Percentiles rank a stretch among this genome's conserved stretches.
phyloP scores from a whole-genome alignment of 192 early-diverging fungal genomes.

The Gorgonomyces haynaldii region DNA sequence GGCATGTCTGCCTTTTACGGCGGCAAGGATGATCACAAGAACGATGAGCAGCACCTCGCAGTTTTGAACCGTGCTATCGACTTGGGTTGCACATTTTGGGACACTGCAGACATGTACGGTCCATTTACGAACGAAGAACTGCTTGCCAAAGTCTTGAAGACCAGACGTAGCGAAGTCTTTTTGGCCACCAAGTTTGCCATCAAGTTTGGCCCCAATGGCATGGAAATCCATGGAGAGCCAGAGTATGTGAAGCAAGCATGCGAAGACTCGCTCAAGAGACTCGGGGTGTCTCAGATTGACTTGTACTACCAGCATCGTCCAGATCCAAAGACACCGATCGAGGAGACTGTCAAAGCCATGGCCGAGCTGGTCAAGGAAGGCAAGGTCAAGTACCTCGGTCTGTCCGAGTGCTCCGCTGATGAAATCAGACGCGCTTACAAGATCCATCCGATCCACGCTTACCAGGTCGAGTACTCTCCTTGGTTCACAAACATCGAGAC shows the following conservation, averaged over 20 bases:
- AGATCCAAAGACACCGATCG: conserved; percentile 41
- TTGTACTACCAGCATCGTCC: conserved; percentile 54
- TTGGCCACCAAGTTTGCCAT: conserved; percentile 48
- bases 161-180: conserved; percentile 34
- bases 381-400: conserved; percentile 47
- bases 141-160: conserved; percentile 23
- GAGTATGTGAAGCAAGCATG: conserved; percentile 35
- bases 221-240: conserved; percentile 25
- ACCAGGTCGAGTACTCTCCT: conserved; percentile 27
- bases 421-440: conserved; percentile 45
- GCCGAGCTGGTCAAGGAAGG: conserved; percentile 55
- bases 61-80: conserved; percentile 15
- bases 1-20: conserved; percentile 31
- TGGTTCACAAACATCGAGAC: conserved; percentile 49
- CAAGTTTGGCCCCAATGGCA: conserved; percentile 16
- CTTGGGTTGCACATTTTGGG: conserved; percentile 19
- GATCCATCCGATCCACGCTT: conserved; percentile 50
- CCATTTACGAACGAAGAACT: conserved; percentile 34
- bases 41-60: conserved; percentile 7
- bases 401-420: conserved; percentile 41
- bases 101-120: conserved; percentile 20
- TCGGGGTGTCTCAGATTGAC: conserved; percentile 42
- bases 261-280: conserved; percentile 32
- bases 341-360: conserved; percentile 48
- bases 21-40: neutral